Percentiles rank a stretch among this genome's conserved stretches.
Conservation (phyloP, 768 basidiomycete genomes). For the Panellus pusillus region DNA sequence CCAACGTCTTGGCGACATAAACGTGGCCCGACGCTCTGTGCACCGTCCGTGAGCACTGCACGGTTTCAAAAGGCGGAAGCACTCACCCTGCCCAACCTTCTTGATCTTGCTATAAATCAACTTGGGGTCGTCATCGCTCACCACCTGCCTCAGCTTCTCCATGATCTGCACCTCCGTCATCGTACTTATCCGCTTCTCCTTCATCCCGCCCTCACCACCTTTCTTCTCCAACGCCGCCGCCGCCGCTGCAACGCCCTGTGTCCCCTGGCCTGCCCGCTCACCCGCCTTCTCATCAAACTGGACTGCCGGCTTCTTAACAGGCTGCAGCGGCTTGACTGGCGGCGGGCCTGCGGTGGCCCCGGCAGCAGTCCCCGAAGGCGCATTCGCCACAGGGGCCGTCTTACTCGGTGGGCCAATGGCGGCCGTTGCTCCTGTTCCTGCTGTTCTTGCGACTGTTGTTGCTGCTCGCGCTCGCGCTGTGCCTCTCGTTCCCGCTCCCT, state of each 20-base stretch:
- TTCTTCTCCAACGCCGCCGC: conserved; percentile 75
- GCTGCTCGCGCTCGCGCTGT: conserved; percentile 28
- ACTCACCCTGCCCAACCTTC: conserved; percentile 98
- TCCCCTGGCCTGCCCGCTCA: conserved; percentile 37
- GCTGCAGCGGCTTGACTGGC: conserved; percentile 74
- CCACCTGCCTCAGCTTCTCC: conserved; percentile 92
- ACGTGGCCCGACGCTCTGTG: conserved; percentile 94
- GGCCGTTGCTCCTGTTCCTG: conserved; percentile 26
- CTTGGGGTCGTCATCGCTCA: conserved; percentile 85
- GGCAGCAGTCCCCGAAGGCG: conserved; percentile 45
- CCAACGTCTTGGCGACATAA: conserved; percentile 90
- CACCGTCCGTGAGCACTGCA: conserved; percentile 12
- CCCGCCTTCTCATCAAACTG: conserved; percentile 56
- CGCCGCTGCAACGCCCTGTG: conserved; percentile 50
- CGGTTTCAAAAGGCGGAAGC: conserved; percentile 5
- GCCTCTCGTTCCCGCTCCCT: conserved; percentile 33
- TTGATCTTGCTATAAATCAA: conserved; percentile 92
- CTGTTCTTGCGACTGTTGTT: conserved; percentile 39
- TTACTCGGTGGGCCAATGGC: conserved; percentile 24
- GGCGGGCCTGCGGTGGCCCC: conserved; percentile 56
- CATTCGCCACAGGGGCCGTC: conserved; percentile 38
- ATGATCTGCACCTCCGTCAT: conserved; percentile 98
- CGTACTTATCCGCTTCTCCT: conserved; percentile 90
- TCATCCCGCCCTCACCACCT: conserved; percentile 48
- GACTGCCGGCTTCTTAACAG: conserved; percentile 60